Conservation (phyloP, 116 monocot genomes). For the Zostera marina region DNA sequence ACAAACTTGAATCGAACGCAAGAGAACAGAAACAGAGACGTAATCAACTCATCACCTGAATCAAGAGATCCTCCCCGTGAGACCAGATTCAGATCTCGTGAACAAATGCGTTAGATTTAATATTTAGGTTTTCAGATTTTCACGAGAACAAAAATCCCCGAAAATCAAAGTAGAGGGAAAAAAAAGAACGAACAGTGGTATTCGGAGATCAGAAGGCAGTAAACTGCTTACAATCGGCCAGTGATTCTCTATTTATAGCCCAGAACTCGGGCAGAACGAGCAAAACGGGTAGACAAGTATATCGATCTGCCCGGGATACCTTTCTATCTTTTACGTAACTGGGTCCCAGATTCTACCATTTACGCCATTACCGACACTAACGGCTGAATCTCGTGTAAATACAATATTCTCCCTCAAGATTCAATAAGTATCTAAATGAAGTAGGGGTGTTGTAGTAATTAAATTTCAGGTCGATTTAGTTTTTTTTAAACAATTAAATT, state of each 20-base stretch:
- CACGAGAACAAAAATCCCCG: background rate
- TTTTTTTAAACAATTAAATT: too few relatives aligned
- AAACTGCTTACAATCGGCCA: background rate
- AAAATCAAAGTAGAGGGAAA: background rate
- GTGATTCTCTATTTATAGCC: background rate
- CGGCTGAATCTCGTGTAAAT: too few relatives aligned
- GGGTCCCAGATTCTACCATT: too few relatives aligned
- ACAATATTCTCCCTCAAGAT: too few relatives aligned
- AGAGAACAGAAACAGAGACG: background rate
- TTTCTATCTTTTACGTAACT: background rate
- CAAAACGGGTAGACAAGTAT: background rate
- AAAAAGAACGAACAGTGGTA: background rate
- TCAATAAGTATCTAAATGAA: too few relatives aligned
- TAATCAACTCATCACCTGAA: background rate
- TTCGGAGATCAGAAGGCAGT: background rate
- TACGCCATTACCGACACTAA: background rate
- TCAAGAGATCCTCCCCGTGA: background rate
- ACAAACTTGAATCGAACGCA: background rate
- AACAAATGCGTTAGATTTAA: too few relatives aligned
- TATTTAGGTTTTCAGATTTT: too few relatives aligned
- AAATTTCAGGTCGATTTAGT: too few relatives aligned
- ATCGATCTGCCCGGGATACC: background rate
- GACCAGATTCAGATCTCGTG: too few relatives aligned
- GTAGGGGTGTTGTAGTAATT: too few relatives aligned
- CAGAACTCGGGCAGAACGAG: background rate